phyloP scores from a whole-genome alignment of 1,139 yeast genomes.

The Suhomyces guaymorum region DNA sequence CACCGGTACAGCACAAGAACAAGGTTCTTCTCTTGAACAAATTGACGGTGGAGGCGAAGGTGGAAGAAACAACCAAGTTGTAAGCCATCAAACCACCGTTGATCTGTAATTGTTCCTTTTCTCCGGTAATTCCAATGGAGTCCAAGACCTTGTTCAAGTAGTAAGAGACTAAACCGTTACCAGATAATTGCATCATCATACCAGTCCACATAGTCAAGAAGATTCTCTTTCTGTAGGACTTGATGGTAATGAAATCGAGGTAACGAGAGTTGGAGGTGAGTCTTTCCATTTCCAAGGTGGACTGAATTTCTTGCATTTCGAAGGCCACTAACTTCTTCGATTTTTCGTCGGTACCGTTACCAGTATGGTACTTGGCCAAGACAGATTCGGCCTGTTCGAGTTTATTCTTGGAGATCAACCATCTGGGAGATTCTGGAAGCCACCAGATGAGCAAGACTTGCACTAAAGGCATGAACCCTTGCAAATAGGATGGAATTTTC shows the following conservation, averaged over 20 bases:
- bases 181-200: slow-evolving; percentile 14
- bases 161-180: slow-evolving; percentile 18
- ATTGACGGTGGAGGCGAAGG: slow-evolving; percentile 5
- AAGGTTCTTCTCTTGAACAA: slow-evolving; percentile 12
- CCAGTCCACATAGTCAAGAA: slow-evolving; percentile 11
- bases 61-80: slow-evolving; percentile 25
- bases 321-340: slow-evolving; percentile 27
- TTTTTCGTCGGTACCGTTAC: slow-evolving; percentile 41
- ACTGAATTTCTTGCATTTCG: slow-evolving; percentile 33
- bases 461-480: slow-evolving; percentile 37
- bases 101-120: slow-evolving; percentile 10
- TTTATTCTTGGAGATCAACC: slow-evolving; percentile 32
- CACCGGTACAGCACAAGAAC: slow-evolving; percentile 14
- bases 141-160: slow-evolving; percentile 18
- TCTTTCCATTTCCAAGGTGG: slow-evolving; percentile 32
- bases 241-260: slow-evolving; percentile 7
- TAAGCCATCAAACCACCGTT: slow-evolving; percentile 13
- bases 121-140: slow-evolving; percentile 18
- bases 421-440: slow-evolving; percentile 27
- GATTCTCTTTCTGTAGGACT: slow-evolving; percentile 11
- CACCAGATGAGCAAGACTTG: slow-evolving; percentile 16
- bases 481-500: slow-evolving; percentile 52
- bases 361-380: slow-evolving; percentile 26
- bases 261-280: neutral
- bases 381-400: slow-evolving; percentile 42